Evolutionary conservation across 2,329 filamentous ascomycete genomes (phyloP).

Genomic region (Corynespora cassiicola): DNA sequence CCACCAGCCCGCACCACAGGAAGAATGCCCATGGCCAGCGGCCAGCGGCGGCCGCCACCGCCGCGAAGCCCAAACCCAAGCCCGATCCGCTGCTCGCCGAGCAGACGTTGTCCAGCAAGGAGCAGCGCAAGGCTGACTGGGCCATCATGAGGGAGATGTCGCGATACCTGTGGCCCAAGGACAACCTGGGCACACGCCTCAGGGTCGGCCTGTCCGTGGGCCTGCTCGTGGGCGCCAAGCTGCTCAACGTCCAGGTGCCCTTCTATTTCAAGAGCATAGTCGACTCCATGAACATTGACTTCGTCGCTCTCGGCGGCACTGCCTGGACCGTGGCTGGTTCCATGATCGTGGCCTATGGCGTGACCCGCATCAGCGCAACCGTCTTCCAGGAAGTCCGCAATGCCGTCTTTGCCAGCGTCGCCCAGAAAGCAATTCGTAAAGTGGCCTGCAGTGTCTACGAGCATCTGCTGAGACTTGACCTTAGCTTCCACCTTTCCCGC

Average conservation of each 20-base stretch:
- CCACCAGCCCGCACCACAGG: slow-evolving; percentile 50
- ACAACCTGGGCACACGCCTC: slow-evolving; percentile 80
- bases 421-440: slow-evolving; percentile 91
- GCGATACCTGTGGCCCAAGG: slow-evolving; percentile 93
- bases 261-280: slow-evolving; percentile 99
- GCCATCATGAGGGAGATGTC: slow-evolving; percentile 99
- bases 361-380: slow-evolving; percentile 85
- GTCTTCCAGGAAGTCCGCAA: slow-evolving; percentile 94
- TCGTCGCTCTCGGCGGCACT: slow-evolving; percentile 84
- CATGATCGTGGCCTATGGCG: slow-evolving; percentile 92
- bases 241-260: slow-evolving; percentile 93
- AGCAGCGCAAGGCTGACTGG: slow-evolving; percentile 97
- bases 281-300: slow-evolving; percentile 96
- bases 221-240: slow-evolving; percentile 87
- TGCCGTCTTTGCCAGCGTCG: slow-evolving; percentile 94
- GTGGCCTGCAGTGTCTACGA: slow-evolving; percentile 93
- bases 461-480: slow-evolving; percentile 84
- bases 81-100: slow-evolving; percentile 68
- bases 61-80: slow-evolving; percentile 34
- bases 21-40: slow-evolving; percentile 49
- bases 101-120: slow-evolving; percentile 72
- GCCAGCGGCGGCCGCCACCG: slow-evolving; percentile 28
- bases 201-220: slow-evolving; percentile 85
- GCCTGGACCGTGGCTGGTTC: slow-evolving; percentile 87
- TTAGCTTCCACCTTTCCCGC: slow-evolving; percentile 91